Conservation (phyloP, 495 filamentous ascomycete genomes). For the Aspergillus baeticus region DNA sequence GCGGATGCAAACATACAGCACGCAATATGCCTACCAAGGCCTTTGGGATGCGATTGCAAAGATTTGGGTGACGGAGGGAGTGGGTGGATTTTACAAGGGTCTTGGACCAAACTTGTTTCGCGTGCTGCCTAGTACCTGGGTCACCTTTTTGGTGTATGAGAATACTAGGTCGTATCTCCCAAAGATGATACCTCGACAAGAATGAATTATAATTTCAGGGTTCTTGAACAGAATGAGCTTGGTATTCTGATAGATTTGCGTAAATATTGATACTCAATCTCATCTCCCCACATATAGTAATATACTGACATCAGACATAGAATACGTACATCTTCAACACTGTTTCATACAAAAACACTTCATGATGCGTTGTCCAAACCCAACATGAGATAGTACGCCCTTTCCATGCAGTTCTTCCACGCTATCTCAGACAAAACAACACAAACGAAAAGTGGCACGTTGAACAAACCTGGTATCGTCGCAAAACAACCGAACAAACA, state of each 20-base stretch:
- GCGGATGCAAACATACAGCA: constrained; percentile 84
- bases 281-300: too few relatives aligned
- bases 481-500: constrained; percentile 13
- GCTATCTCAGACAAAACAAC: background rate
- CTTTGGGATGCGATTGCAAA: constrained; percentile 66
- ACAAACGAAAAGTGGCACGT: background rate
- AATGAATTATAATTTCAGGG: too few relatives aligned
- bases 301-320: background rate
- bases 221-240: too few relatives aligned
- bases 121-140: constrained; percentile 91
- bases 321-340: background rate
- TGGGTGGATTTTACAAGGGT: constrained; percentile 88
- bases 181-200: constrained; percentile 11
- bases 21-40: constrained; percentile 60
- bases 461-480: constrained; percentile 21
- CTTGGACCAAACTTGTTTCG: constrained; percentile 83
- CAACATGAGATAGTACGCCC: background rate
- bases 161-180: constrained; percentile 65
- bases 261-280: too few relatives aligned
- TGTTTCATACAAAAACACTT: background rate
- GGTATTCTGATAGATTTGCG: background rate
- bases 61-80: constrained; percentile 76
- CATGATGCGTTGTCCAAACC: background rate
- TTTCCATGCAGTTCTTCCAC: background rate
- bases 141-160: constrained; percentile 98